Percentiles rank a stretch among this genome's conserved stretches.
phyloP scores from a whole-genome alignment of 1,284 basidiomycete genomes.

The Ceratobasidium sp. region DNA sequence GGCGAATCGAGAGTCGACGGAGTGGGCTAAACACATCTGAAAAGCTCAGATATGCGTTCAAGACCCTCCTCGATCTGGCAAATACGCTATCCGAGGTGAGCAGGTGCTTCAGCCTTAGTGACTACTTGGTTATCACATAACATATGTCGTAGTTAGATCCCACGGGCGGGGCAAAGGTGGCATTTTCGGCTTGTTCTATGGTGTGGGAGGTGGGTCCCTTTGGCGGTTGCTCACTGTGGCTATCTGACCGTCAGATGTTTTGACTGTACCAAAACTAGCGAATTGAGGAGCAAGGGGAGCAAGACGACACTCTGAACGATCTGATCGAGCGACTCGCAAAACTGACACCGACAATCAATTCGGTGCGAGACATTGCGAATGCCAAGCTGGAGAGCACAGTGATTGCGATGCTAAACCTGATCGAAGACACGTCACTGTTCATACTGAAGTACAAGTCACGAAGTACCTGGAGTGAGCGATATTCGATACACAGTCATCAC shows the following conservation, averaged over 20 bases:
- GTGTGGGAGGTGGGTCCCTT: constrained; percentile 3
- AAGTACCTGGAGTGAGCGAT: background rate
- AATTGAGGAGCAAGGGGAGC: background rate
- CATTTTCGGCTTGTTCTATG: background rate
- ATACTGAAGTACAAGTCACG: background rate
- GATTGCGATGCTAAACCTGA: background rate
- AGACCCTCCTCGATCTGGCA: background rate
- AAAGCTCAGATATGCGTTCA: too few relatives aligned
- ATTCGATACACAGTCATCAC: background rate
- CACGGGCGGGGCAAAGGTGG: background rate
- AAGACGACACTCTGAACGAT: background rate
- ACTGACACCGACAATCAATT: background rate
- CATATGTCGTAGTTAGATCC: background rate
- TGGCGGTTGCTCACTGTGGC: too few relatives aligned
- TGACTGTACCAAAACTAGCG: too few relatives aligned
- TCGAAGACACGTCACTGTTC: constrained; percentile 22
- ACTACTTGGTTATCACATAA: background rate
- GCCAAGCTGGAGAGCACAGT: background rate
- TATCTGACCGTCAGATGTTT: too few relatives aligned
- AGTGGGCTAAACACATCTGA: too few relatives aligned
- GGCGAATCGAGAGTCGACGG: too few relatives aligned
- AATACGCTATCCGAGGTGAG: background rate
- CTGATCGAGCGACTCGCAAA: background rate
- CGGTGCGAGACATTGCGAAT: background rate
- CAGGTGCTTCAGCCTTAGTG: background rate